phyloP scores from a whole-genome alignment of 2,329 filamentous ascomycete genomes.

The Fusarium camptoceras region DNA sequence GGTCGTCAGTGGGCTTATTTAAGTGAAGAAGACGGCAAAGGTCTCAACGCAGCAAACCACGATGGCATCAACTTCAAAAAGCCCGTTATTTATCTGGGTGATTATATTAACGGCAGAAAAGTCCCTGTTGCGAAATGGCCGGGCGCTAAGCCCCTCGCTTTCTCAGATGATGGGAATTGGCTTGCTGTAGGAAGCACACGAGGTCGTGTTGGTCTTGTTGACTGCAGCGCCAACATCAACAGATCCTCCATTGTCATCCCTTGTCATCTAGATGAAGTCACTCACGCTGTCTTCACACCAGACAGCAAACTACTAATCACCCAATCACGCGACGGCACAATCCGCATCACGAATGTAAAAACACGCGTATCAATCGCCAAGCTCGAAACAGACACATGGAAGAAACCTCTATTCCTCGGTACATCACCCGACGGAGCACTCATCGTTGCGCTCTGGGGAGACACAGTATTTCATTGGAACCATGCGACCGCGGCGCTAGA shows the following conservation, averaged over 20 bases:
- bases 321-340: slow-evolving; percentile 46
- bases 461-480: slow-evolving; percentile 52
- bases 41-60: slow-evolving; percentile 36
- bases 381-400: slow-evolving; percentile 47
- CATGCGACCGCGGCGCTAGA: slow-evolving; percentile 46
- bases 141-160: slow-evolving; percentile 41
- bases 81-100: slow-evolving; percentile 40
- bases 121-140: slow-evolving; percentile 39
- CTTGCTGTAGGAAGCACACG: slow-evolving; percentile 40
- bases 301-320: slow-evolving; percentile 41
- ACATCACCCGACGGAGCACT: slow-evolving; percentile 47
- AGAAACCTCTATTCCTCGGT: slow-evolving; percentile 44
- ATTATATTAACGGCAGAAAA: slow-evolving; percentile 41
- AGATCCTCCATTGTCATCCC: slow-evolving; percentile 31
- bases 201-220: slow-evolving; percentile 43
- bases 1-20: slow-evolving; percentile 44
- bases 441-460: slow-evolving; percentile 52
- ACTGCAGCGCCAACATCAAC: slow-evolving; percentile 30
- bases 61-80: slow-evolving; percentile 41
- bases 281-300: slow-evolving; percentile 46
- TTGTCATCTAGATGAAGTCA: slow-evolving; percentile 44
- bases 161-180: slow-evolving; percentile 41
- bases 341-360: slow-evolving; percentile 41
- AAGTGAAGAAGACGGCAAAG: slow-evolving; percentile 41
- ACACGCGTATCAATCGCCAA: slow-evolving; percentile 44